Evolutionary conservation across 768 basidiomycete genomes (phyloP).

Genomic region (Russula ochroleuca): DNA sequence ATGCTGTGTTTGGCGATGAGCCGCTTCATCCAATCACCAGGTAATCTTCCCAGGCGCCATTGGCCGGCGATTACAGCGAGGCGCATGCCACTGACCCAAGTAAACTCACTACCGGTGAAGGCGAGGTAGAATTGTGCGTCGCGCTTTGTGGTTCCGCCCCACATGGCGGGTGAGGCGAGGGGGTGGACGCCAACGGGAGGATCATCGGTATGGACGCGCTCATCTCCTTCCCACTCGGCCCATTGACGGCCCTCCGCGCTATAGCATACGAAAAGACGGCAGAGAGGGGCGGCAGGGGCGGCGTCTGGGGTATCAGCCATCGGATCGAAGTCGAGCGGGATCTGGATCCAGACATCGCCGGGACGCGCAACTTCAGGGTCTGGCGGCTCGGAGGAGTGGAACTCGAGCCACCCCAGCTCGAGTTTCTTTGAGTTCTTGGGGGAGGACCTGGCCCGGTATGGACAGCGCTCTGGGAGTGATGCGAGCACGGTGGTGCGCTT

Average conservation of each 20-base stretch:
- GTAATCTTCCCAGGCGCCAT: conserved; percentile 8
- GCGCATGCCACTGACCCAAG: conserved; percentile 10
- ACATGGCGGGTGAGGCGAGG: conserved; percentile 9
- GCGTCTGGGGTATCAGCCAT: background rate
- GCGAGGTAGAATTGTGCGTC: conserved; percentile 12
- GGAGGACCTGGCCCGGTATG: conserved; percentile 7
- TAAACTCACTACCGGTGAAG: conserved; percentile 14
- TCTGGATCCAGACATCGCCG: conserved; percentile 24
- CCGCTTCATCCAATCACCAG: conserved; percentile 10
- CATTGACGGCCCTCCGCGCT: conserved; percentile 7
- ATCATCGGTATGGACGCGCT: conserved; percentile 2
- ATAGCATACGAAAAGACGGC: conserved; percentile 15
- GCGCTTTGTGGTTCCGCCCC: conserved; percentile 11
- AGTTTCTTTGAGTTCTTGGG: conserved; percentile 15
- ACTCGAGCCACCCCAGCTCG: conserved; percentile 22
- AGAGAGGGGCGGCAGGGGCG: background rate
- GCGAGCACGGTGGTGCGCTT: conserved; percentile 11
- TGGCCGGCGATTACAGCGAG: conserved; percentile 3
- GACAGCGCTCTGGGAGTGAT: conserved; percentile 10
- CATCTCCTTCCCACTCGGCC: conserved; percentile 15
- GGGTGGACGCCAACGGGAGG: conserved; percentile 11
- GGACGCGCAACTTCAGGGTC: conserved; percentile 21
- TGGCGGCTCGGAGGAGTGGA: conserved; percentile 17
- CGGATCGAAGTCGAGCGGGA: conserved; percentile 11
- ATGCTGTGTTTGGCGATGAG: conserved; percentile 12